These are phyloP conservation scores for Paecilomyces formosus DNA, from an alignment of 2,329 filamentous ascomycete genomes.

Conservation along the genomic window DNA sequence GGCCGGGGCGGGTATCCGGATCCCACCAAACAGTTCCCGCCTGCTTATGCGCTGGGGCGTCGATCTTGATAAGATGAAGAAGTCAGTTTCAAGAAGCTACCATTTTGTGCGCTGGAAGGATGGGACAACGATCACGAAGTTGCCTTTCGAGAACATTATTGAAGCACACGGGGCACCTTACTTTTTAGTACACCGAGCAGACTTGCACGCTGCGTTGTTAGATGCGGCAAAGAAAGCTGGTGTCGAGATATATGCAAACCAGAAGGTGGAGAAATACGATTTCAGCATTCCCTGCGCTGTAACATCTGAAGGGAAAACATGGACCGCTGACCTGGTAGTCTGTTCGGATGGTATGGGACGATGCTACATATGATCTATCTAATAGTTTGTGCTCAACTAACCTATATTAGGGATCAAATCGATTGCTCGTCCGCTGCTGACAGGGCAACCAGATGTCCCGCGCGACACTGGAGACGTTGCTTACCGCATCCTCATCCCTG, in stretches of 20 bases:
- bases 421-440: constrained; percentile 14
- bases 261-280: constrained; percentile 17
- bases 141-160: constrained; percentile 14
- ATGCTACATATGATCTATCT: neutral
- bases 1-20: constrained; percentile 27
- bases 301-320: constrained; percentile 5
- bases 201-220: constrained; percentile 40
- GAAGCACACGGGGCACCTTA: constrained; percentile 31
- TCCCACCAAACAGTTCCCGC: constrained; percentile 23
- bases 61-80: constrained; percentile 17
- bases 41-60: constrained; percentile 23
- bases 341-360: neutral
- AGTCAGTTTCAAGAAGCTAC: constrained; percentile 21
- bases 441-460: constrained; percentile 16
- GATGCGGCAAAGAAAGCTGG: constrained; percentile 33
- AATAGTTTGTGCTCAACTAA: neutral
- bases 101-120: constrained; percentile 22
- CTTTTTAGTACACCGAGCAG: constrained; percentile 43
- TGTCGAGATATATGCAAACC: constrained; percentile 23
- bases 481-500: constrained; percentile 27
- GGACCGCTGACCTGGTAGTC: neutral
- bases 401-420: constrained; percentile 15
- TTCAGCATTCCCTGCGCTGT: constrained; percentile 17
- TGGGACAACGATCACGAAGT: constrained; percentile 17
- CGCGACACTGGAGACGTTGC: constrained; percentile 27